Evolutionary conservation across 148 eudicot genomes (phyloP).

Genomic region (Dysphania ambrosioides): DNA sequence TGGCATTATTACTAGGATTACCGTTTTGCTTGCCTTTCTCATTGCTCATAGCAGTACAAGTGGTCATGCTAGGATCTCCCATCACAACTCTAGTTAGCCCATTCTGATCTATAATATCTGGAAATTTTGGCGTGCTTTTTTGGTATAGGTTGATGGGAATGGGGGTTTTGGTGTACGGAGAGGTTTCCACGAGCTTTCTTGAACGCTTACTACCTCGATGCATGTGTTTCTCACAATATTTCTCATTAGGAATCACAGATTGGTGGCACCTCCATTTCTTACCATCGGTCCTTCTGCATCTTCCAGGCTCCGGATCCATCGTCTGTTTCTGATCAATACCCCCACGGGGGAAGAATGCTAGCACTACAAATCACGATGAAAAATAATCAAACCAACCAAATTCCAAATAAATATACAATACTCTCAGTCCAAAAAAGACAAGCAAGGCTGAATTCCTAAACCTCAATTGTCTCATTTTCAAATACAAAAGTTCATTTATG

Average conservation of each 20-base stretch:
- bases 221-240: conserved; percentile 66
- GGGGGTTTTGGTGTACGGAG: not conserved
- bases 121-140: not conserved
- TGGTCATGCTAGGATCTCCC: not conserved
- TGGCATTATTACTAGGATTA: not conserved
- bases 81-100: conserved; percentile 5
- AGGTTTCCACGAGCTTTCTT: conserved; percentile 83
- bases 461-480: not conserved
- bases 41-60: not conserved
- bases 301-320: conserved; percentile 50
- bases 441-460: not conserved
- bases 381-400: not conserved
- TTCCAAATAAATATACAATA: not conserved
- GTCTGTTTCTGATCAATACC: conserved; percentile 17
- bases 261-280: conserved; percentile 65
- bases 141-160: not conserved
- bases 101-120: not conserved
- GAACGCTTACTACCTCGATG: conserved; percentile 67
- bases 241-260: conserved; percentile 41
- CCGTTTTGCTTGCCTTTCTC: not conserved
- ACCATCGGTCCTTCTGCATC: conserved; percentile 78
- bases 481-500: not conserved
- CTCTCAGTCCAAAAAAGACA: not conserved
- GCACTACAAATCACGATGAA: conserved; percentile 20
- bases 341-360: conserved; percentile 13